Conservation (phyloP, 2,329 filamentous ascomycete species). For the Dendrostoma leiphaemia region DNA sequence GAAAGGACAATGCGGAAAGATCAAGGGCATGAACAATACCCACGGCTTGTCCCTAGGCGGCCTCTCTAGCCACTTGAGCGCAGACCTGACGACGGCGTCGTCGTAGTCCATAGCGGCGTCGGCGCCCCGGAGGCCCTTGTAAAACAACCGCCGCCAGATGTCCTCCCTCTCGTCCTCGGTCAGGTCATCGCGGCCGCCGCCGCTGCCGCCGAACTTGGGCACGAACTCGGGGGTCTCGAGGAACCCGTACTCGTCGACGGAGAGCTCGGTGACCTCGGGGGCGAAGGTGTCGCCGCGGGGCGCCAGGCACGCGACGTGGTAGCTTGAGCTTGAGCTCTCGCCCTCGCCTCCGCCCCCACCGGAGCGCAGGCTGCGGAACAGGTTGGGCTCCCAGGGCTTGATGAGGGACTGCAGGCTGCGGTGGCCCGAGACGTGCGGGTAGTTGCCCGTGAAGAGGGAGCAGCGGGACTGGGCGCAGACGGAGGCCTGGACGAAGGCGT, state of each 20-base stretch:
- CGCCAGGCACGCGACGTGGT: constrained; percentile 45
- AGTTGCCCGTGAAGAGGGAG: constrained; percentile 45
- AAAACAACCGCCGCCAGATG: constrained; percentile 40
- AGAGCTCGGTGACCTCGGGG: constrained; percentile 40
- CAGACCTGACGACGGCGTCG: constrained; percentile 39
- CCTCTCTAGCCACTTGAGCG: constrained; percentile 41
- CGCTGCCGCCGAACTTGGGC: constrained; percentile 29
- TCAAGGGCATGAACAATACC: constrained; percentile 41
- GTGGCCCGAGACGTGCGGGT: constrained; percentile 45
- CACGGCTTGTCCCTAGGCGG: constrained; percentile 39
- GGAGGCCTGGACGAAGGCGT: constrained; percentile 44
- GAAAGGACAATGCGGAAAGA: constrained; percentile 46
- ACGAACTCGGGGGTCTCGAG: constrained; percentile 28
- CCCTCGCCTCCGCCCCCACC: too few relatives aligned
- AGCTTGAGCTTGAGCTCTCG: too few relatives aligned
- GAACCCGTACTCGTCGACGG: constrained; percentile 42
- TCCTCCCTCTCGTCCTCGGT: constrained; percentile 26
- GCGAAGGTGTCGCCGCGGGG: constrained; percentile 42
- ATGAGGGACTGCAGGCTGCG: constrained; percentile 44
- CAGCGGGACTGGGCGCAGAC: constrained; percentile 46
- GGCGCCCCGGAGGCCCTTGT: constrained; percentile 37
- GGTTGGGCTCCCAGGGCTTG: constrained; percentile 47
- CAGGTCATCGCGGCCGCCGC: constrained; percentile 13
- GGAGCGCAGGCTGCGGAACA: constrained; percentile 38
- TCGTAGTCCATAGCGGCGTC: constrained; percentile 41